Percentiles rank a stretch among this genome's conserved stretches.
Evolutionary conservation across 1,284 basidiomycete species (phyloP).

Genomic region (Ustanciosporium gigantosporum): DNA sequence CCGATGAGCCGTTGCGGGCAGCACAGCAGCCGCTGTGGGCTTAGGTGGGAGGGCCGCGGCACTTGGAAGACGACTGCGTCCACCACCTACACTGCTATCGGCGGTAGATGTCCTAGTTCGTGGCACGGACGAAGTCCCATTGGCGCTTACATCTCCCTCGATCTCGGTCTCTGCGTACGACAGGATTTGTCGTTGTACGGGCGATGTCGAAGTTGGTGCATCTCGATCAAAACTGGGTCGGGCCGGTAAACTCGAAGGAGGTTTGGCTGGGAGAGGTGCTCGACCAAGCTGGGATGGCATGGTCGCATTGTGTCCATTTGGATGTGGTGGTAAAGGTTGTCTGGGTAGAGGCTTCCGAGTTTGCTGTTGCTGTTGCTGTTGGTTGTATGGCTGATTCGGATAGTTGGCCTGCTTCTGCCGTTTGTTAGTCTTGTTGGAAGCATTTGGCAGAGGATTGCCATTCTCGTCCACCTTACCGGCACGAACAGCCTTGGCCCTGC

Average conservation of each 20-base stretch:
- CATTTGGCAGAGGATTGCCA: constrained; percentile 15
- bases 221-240: constrained; percentile 14
- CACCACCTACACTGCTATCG: no score
- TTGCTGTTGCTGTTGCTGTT: constrained; percentile 1
- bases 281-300: not conserved
- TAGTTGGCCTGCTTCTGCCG: constrained; percentile 21
- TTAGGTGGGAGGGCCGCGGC: not conserved
- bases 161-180: not conserved
- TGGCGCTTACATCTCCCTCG: no score
- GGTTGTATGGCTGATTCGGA: no score
- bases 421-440: constrained; percentile 14
- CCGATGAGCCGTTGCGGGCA: not conserved
- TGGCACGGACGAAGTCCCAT: no score
- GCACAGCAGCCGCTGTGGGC: not conserved
- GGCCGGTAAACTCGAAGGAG: constrained; percentile 18
- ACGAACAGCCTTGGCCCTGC: constrained; percentile 57
- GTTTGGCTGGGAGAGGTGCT: constrained; percentile 12
- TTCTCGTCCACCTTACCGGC: constrained; percentile 14
- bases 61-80: not conserved
- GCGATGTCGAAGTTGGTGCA: not conserved
- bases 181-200: not conserved
- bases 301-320: constrained; percentile 1
- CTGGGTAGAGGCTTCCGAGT: constrained; percentile 1
- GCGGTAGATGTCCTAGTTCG: no score
- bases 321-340: not conserved